Conservation (phyloP, 2,329 filamentous ascomycete species). For the Paramyrothecium roridum region DNA sequence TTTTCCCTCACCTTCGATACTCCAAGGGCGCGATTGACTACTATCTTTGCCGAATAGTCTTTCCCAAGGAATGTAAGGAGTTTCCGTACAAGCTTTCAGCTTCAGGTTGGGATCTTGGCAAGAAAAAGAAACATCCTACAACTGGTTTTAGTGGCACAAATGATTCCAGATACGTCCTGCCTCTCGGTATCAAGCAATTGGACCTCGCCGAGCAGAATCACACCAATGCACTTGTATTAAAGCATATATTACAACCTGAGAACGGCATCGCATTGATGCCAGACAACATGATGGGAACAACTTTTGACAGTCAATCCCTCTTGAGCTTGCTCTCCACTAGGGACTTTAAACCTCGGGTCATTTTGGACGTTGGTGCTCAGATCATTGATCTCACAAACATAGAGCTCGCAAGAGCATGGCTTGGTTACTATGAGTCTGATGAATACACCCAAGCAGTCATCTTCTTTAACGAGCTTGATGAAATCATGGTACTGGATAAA, state of each 20-base stretch:
- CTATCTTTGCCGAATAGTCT: conserved; percentile 56
- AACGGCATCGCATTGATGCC: conserved; percentile 6
- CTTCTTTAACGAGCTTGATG: conserved; percentile 55
- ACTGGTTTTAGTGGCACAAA: conserved; percentile 72
- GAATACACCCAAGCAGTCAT: conserved; percentile 34
- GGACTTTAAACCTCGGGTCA: conserved; percentile 56
- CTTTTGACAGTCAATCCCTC: conserved; percentile 38
- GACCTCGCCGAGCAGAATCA: conserved; percentile 51
- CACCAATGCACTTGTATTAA: conserved; percentile 64
- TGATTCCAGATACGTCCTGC: conserved; percentile 55
- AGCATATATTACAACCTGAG: conserved; percentile 51
- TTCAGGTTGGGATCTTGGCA: conserved; percentile 65
- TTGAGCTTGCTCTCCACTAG: conserved; percentile 21
- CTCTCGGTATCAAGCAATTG: conserved; percentile 49
- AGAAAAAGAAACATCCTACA: conserved; percentile 40
- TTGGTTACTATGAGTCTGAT: conserved; percentile 22
- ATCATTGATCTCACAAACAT: conserved; percentile 62
- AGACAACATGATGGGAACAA: conserved; percentile 18
- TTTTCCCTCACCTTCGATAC: conserved; percentile 53
- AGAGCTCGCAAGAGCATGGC: conserved; percentile 51
- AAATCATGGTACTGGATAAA: conserved; percentile 50
- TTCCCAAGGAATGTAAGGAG: conserved; percentile 59
- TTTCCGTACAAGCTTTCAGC: conserved; percentile 61
- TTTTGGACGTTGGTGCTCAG: conserved; percentile 70
- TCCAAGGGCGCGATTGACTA: conserved; percentile 59